Percentiles rank a stretch among this genome's conserved stretches.
These are phyloP conservation scores for Vararia minispora DNA, from an alignment of 768 basidiomycete genomes.

Conservation along the genomic window DNA sequence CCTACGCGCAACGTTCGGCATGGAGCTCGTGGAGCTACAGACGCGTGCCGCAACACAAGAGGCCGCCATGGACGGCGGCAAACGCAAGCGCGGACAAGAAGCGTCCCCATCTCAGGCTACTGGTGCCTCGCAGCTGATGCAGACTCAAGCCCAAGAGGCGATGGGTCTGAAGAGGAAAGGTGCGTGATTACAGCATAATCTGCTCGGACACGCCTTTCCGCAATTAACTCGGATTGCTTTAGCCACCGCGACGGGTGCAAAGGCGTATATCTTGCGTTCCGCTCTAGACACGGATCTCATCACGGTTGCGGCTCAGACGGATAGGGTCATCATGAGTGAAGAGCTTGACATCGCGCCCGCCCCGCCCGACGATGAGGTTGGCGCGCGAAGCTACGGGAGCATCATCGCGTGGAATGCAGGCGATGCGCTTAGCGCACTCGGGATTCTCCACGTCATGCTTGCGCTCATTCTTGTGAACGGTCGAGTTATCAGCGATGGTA, in stretches of 20 bases:
- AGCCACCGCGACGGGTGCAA: constrained; percentile 53
- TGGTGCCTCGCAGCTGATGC: constrained; percentile 22
- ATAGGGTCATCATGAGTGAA: constrained; percentile 28
- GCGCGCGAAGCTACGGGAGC: constrained; percentile 45
- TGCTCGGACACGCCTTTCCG: background rate
- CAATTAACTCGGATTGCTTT: constrained; percentile 3
- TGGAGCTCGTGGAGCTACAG: constrained; percentile 77
- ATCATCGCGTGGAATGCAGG: constrained; percentile 61
- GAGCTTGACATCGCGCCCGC: constrained; percentile 41
- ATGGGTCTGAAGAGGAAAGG: constrained; percentile 62
- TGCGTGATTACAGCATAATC: constrained; percentile 18
- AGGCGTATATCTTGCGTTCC: constrained; percentile 79
- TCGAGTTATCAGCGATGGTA: constrained; percentile 63
- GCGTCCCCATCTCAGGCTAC: constrained; percentile 10
- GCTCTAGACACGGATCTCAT: constrained; percentile 51
- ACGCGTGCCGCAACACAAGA: constrained; percentile 45
- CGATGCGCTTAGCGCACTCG: constrained; percentile 59
- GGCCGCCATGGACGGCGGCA: constrained; percentile 24
- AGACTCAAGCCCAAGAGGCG: constrained; percentile 27
- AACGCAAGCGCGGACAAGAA: constrained; percentile 31
- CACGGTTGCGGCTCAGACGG: constrained; percentile 42
- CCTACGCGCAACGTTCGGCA: constrained; percentile 57
- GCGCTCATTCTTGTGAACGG: constrained; percentile 79
- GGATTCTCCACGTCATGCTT: constrained; percentile 73
- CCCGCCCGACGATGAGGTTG: constrained; percentile 34